Evolutionary conservation across 352 stramenopile genomes (phyloP), one percentile per base, ranked within the genome.

Genomic region (Pythium aristosporum): DNA sequence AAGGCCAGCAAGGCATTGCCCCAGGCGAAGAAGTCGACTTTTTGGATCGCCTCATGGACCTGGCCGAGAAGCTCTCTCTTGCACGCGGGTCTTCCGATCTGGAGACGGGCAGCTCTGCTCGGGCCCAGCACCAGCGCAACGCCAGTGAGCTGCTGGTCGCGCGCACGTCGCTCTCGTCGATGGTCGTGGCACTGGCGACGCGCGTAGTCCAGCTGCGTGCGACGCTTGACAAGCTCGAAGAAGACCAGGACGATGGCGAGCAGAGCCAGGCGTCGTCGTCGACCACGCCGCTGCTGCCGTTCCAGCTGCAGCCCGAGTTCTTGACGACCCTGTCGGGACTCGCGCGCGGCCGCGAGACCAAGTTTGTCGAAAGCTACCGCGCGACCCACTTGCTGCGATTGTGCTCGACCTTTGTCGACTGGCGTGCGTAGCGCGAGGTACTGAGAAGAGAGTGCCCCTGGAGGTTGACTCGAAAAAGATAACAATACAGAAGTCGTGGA

Each of bases 1-100:
- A 92, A 49, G 65, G 74, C 23, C 76, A 87, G 63, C 75, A 87
- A 18, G 80, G 76, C 16, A 64, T 91, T 30, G 70, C 86, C 60
- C 61, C 68, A 36, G 82, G 73, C 11, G 70, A 73, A 8, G 82
- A 91, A 63, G 72, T 79, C 12, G 72, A 84, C 23, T 87, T 87
- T 39, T 61, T 89, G 34, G 70, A 82, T 63, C 82, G 82, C n/a
- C 63, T 89, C 32, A 69, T 86, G 66, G 55, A 76, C 25, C 73
- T 91, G 50, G 81, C 75, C 28, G 71, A 87, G 36, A 73, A 79
- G 57, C 69, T 91, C 30, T 74, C 80, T 18, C 52, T 55, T 18
- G 47, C 65, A 0, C 52, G 57, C 8, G 49, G 46, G 37, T 30
- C 10, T 15, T 12, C 9, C 16, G 32, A 30, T 37, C n/a, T 3